phyloP scores from a whole-genome alignment of 2,329 filamentous ascomycete species.

The Fusarium sp. region DNA sequence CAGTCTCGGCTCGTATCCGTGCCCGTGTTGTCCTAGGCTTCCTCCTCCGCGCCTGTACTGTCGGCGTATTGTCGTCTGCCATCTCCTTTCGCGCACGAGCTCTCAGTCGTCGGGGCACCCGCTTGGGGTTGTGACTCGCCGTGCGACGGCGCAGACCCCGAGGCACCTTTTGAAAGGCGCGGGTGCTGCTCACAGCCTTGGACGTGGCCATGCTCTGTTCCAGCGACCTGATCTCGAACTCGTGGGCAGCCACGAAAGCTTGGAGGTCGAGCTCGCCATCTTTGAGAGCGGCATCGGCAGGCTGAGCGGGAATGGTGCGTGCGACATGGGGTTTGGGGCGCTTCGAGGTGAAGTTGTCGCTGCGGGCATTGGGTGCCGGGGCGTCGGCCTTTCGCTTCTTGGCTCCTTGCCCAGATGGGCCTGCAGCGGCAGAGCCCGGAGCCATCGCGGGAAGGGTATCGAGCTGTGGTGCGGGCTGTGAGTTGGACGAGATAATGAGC shows the following conservation, averaged over 20 bases:
- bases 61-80: conserved; percentile 91
- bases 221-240: conserved; percentile 90
- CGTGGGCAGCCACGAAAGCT: conserved; percentile 86
- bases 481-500: conserved; percentile 5
- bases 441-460: conserved; percentile 46
- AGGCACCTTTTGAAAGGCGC: conserved; percentile 94
- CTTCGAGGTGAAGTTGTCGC: conserved; percentile 55
- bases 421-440: conserved; percentile 44
- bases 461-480: conserved; percentile 6
- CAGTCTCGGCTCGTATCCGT: conserved; percentile 81
- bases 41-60: conserved; percentile 76
- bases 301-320: conserved; percentile 66
- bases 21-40: conserved; percentile 72
- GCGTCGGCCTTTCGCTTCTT: conserved; percentile 49
- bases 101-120: conserved; percentile 84
- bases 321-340: conserved; percentile 64
- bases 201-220: conserved; percentile 86
- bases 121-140: conserved; percentile 94
- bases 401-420: conserved; percentile 44
- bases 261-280: conserved; percentile 89
- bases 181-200: conserved; percentile 72
- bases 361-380: conserved; percentile 41
- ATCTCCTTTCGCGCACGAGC: conserved; percentile 81
- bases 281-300: conserved; percentile 66
- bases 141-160: conserved; percentile 87